Evolutionary conservation across 805 yeast genomes (phyloP).

Genomic region (Brettanomyces bruxellensis): DNA sequence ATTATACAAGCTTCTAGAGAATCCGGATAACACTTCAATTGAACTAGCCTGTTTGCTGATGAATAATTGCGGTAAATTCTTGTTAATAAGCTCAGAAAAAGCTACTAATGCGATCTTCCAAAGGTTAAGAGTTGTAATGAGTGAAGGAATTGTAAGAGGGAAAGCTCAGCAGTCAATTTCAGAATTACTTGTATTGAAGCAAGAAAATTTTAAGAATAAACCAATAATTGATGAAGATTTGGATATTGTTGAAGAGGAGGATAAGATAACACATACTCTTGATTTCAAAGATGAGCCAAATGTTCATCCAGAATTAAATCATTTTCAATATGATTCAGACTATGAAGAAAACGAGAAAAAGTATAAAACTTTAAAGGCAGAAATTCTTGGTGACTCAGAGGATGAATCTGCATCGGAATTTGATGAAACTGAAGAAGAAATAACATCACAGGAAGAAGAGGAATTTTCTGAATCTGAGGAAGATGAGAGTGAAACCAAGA

Average conservation of each 20-base stretch:
- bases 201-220: constrained; percentile 30
- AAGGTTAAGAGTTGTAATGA: constrained; percentile 49
- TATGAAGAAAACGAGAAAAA: constrained; percentile 41
- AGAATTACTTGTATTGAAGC: constrained; percentile 40
- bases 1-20: constrained; percentile 34
- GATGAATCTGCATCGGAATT: constrained; percentile 6
- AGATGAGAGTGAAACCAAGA: constrained; percentile 15
- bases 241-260: constrained; percentile 59
- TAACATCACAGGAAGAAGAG: not conserved
- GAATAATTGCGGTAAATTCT: constrained; percentile 39
- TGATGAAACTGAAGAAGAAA: constrained; percentile 2
- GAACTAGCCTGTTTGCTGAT: constrained; percentile 45
- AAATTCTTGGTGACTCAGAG: constrained; percentile 34
- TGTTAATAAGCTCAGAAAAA: constrained; percentile 30
- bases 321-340: constrained; percentile 40
- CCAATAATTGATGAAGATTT: constrained; percentile 36
- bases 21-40: constrained; percentile 43
- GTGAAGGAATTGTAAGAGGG: constrained; percentile 38
- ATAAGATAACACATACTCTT: constrained; percentile 45
- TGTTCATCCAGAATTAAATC: constrained; percentile 36
- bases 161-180: constrained; percentile 40
- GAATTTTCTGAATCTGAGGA: constrained; percentile 12
- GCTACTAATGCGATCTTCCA: constrained; percentile 40
- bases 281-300: constrained; percentile 44
- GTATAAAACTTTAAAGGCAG: constrained; percentile 34